These are phyloP conservation scores for Fusarium brachygibbosum DNA, from an alignment of 2,329 filamentous ascomycete species.

Conservation along the genomic window DNA sequence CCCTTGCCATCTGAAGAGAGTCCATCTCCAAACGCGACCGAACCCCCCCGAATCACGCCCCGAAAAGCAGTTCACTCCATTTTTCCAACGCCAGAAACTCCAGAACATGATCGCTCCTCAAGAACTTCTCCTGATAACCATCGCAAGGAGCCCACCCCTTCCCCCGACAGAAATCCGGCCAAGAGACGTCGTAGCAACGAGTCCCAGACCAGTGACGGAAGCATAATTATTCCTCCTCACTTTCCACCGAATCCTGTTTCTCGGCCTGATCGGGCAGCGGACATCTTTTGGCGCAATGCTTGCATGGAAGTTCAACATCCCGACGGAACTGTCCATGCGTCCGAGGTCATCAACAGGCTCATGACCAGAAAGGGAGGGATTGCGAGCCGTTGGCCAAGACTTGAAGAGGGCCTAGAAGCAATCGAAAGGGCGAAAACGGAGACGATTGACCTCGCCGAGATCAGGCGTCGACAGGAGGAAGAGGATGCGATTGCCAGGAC, in stretches of 20 bases:
- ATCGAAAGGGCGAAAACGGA: conserved; percentile 42
- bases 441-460: conserved; percentile 29
- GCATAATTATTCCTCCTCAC: conserved; percentile 10
- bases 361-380: conserved; percentile 43
- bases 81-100: not conserved
- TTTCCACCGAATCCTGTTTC: conserved; percentile 34
- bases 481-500: conserved; percentile 26
- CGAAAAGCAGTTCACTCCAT: not conserved
- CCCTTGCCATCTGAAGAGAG: not conserved
- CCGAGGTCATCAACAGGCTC: conserved; percentile 42
- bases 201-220: conserved; percentile 6
- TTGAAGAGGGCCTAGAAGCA: conserved; percentile 33
- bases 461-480: conserved; percentile 32
- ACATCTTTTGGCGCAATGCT: conserved; percentile 41
- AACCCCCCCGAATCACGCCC: not conserved
- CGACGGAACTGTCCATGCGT: conserved; percentile 32
- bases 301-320: conserved; percentile 28
- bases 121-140: not conserved
- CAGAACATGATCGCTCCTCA: conserved; percentile 7
- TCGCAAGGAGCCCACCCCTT: not conserved
- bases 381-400: conserved; percentile 34
- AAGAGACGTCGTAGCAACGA: conserved; percentile 25
- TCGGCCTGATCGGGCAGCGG: conserved; percentile 6
- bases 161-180: not conserved
- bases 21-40: not conserved